Evolutionary conservation across 345 rosid species (phyloP).

Genomic region (Bruguiera gymnorhiza): DNA sequence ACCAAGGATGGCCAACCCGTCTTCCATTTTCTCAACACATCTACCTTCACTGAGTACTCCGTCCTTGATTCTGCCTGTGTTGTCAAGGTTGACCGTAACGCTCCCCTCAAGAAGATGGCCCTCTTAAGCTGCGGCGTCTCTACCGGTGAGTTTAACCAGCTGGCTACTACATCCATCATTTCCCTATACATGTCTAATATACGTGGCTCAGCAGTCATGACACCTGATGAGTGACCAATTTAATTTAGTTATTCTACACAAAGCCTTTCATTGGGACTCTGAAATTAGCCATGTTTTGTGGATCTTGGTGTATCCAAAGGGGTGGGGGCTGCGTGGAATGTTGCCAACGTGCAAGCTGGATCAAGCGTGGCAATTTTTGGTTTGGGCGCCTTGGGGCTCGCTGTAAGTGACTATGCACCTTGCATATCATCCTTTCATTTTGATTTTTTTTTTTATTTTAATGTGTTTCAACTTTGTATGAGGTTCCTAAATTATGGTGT

Average conservation of each 20-base stretch:
- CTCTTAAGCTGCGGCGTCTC: conserved; percentile 70
- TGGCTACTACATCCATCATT: too few relatives aligned
- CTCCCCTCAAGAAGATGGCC: conserved; percentile 55
- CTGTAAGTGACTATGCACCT: conserved; percentile 37
- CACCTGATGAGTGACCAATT: too few relatives aligned
- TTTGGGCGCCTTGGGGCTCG: conserved; percentile 65
- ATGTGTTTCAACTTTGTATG: not conserved
- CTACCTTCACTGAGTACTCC: conserved; percentile 64
- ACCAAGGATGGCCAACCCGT: conserved; percentile 43
- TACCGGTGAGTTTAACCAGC: conserved; percentile 37
- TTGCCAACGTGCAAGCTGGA: conserved; percentile 54
- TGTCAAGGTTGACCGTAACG: conserved; percentile 44
- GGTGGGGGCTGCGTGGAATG: conserved; percentile 74
- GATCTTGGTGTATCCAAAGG: conserved; percentile 28
- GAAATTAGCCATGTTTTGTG: not conserved
- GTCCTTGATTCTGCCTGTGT: conserved; percentile 58
- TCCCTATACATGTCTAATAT: too few relatives aligned
- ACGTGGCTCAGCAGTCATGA: too few relatives aligned
- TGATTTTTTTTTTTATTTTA: not conserved
- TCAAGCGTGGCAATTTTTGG: conserved; percentile 63
- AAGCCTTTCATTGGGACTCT: too few relatives aligned
- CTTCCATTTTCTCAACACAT: conserved; percentile 63
- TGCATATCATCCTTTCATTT: too few relatives aligned
- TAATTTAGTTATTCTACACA: too few relatives aligned
- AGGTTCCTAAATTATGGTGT: too few relatives aligned